Evolutionary conservation across 163 green algal species (phyloP), one percentile per base, ranked within the genome.

Genomic region (Picocystis sp.): DNA sequence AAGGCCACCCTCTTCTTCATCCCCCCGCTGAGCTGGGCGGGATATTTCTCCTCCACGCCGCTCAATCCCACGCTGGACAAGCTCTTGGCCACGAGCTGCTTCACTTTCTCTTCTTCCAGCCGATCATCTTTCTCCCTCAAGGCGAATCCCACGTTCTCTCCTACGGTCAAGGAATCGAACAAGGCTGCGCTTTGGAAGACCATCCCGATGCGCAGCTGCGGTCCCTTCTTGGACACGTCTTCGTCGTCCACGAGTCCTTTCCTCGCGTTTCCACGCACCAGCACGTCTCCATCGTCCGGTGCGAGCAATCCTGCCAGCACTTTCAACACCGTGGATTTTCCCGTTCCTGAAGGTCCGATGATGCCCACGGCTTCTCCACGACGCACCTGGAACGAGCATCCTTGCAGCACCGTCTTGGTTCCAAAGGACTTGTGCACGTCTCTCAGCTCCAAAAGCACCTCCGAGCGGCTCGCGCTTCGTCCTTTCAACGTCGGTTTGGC

Each of bases 1-100:
- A 99, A 74, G 1, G 90, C 91, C 6, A 97, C 86, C 22, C 91
- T 79, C 67, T 99, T 99, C 62, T 86, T 90, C 91, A 98, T 98
- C 45, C 91, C 91, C 6, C 91, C 91, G 9, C 78, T 93, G 47
- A 99, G 78, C 70, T 96, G 77, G 3, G 73, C 69, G 6, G 91
- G 91, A 49, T 89, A 90, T 19, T 93, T 63, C 8, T 78, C 24
- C 69, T 96, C 87, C 42, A 94, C 83, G 11, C 81, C 86, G 19
- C 56, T 76, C 54, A 95, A 71, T 1, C 85, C 85, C 23, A 95
- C 86, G 60, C 83, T 81, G 3, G 56, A 62, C 45, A 95, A 61
- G 34, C 68, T 80, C 42, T 75, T 67, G 13, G 77, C 69, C 3
- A 93, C 53, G 35, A 81, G 56, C 49, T 62, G 29, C 64, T 59